A percentile compares a stretch with the other conserved stretches of the same genome.
phyloP scores from a whole-genome alignment of 768 basidiomycete genomes.

The Lactarius sp. region DNA sequence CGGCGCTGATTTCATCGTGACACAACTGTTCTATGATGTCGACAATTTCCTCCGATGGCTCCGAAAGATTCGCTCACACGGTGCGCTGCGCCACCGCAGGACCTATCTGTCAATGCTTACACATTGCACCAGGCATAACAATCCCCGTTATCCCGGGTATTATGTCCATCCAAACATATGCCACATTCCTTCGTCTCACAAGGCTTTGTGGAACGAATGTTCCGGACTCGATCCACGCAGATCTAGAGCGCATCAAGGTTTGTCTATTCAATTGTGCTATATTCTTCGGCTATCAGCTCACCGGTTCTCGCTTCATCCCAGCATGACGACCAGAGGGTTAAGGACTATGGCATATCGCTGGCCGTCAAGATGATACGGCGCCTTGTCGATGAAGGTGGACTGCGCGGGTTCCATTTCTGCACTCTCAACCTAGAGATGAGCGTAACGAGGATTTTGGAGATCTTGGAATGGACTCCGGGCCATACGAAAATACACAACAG shows the following conservation, averaged over 20 bases:
- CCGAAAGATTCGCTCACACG: conserved; percentile 60
- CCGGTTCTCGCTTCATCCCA: conserved; percentile 31
- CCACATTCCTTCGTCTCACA: conserved; percentile 85
- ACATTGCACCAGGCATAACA: conserved; percentile 58
- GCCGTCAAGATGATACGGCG: conserved; percentile 74
- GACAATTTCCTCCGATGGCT: conserved; percentile 81
- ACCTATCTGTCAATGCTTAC: not conserved
- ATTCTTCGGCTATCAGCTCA: not conserved
- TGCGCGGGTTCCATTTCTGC: conserved; percentile 86
- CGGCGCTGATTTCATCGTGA: conserved; percentile 93
- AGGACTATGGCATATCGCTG: conserved; percentile 87
- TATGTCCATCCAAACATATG: conserved; percentile 97
- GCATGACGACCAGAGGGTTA: conserved; percentile 92
- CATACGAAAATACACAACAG: conserved; percentile 47
- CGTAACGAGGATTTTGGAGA: conserved; percentile 78
- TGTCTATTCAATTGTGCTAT: conserved; percentile 26
- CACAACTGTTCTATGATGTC: conserved; percentile 97
- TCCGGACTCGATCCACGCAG: conserved; percentile 58
- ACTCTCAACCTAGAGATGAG: conserved; percentile 98
- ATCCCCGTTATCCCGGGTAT: conserved; percentile 93
- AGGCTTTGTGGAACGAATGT: conserved; percentile 83
- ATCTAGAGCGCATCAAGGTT: conserved; percentile 75
- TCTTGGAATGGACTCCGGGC: conserved; percentile 59
- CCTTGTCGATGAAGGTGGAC: conserved; percentile 49
- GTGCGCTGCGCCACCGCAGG: conserved; percentile 36